These are phyloP conservation scores for Butyriboletus pseudospeciosus DNA, from an alignment of 1,284 basidiomycete species.

Conservation along the genomic window DNA sequence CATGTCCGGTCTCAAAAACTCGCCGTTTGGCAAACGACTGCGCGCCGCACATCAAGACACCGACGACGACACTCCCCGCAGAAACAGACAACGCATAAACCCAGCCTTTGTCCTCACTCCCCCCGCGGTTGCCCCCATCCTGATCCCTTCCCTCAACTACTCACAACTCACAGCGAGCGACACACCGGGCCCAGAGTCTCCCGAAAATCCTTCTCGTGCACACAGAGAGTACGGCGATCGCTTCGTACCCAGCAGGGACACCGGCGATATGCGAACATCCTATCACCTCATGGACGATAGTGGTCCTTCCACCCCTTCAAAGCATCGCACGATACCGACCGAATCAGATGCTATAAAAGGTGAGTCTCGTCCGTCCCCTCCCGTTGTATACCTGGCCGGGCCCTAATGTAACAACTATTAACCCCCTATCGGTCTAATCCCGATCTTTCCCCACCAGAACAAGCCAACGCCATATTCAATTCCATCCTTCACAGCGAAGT, in stretches of 20 bases:
- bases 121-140: slow-evolving; percentile 28
- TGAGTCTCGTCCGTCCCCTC: slow-evolving; percentile 27
- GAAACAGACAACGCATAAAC: slow-evolving; percentile 51
- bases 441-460: slow-evolving; percentile 43
- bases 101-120: slow-evolving; percentile 36
- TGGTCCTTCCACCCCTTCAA: slow-evolving; percentile 63
- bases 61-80: slow-evolving; percentile 50
- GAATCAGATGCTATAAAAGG: slow-evolving; percentile 76
- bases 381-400: background rate
- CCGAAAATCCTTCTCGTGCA: slow-evolving; percentile 38
- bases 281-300: slow-evolving; percentile 72
- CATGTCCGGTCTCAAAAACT: slow-evolving; percentile 75
- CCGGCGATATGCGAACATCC: slow-evolving; percentile 68
- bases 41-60: slow-evolving; percentile 58
- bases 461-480: slow-evolving; percentile 73
- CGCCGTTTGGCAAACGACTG: slow-evolving; percentile 73
- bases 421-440: slow-evolving; percentile 5
- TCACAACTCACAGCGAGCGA: slow-evolving; percentile 51
- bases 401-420: background rate
- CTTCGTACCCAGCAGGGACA: slow-evolving; percentile 68
- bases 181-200: slow-evolving; percentile 52
- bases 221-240: slow-evolving; percentile 67
- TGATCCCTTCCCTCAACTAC: slow-evolving; percentile 55
- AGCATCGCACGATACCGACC: slow-evolving; percentile 66
- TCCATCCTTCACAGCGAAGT: slow-evolving; percentile 72